Evolutionary conservation across 2,329 filamentous ascomycete species (phyloP).

Genomic region (Colletotrichum gigasporum): DNA sequence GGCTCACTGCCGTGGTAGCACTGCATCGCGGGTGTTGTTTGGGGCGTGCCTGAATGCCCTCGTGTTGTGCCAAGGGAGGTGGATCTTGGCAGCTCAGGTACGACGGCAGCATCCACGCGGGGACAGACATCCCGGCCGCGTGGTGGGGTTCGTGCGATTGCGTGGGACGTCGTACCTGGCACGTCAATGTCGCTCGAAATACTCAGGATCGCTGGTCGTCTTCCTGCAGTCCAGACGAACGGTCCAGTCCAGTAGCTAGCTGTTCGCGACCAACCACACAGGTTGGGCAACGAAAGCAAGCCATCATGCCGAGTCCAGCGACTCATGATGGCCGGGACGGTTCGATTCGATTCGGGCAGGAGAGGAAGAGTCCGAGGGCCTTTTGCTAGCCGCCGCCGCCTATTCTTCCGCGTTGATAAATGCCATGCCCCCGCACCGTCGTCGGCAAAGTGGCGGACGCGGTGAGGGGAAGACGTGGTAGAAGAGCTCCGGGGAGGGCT

Average conservation of each 20-base stretch:
- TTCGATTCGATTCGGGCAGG: conserved; percentile 16
- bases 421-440: background rate
- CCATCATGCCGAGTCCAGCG: background rate
- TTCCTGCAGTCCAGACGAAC: background rate
- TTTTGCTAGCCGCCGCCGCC: conserved; percentile 25
- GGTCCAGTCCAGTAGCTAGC: background rate
- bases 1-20: conserved; percentile 9
- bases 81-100: conserved; percentile 1
- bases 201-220: background rate
- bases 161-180: conserved; percentile 8
- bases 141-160: conserved; percentile 69
- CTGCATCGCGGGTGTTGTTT: background rate
- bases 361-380: conserved; percentile 1
- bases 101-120: conserved; percentile 68
- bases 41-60: conserved; percentile 24
- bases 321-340: background rate
- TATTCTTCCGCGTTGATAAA: conserved; percentile 1
- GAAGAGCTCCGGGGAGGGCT: background rate
- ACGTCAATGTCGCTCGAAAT: conserved; percentile 15
- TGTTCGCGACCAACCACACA: background rate
- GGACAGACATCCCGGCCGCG: conserved; percentile 79
- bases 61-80: too few relatives aligned
- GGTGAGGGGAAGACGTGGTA: background rate
- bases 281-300: background rate
- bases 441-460: background rate